phyloP scores from a whole-genome alignment of 2,329 filamentous ascomycete species.

The Onygenales sp. region DNA sequence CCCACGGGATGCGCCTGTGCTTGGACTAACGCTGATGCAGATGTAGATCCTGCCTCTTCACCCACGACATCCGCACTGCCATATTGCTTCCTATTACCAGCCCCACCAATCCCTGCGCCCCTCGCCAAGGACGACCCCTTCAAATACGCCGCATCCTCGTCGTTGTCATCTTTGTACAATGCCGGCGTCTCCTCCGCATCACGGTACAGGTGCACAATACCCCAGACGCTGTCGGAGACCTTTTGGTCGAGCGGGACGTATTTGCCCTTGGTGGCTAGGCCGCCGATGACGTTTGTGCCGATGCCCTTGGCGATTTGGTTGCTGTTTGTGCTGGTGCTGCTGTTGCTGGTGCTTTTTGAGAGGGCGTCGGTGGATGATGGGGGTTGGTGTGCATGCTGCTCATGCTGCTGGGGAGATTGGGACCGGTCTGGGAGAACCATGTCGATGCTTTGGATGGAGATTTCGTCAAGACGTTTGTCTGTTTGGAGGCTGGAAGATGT shows the following conservation, averaged over 20 bases:
- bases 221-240: slow-evolving; percentile 77
- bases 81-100: slow-evolving; percentile 5
- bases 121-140: slow-evolving; percentile 29
- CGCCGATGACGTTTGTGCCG: slow-evolving; percentile 45
- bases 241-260: slow-evolving; percentile 62
- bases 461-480: slow-evolving; percentile 75
- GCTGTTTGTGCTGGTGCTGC: slow-evolving; percentile 16
- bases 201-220: slow-evolving; percentile 86
- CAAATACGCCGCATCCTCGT: slow-evolving; percentile 28
- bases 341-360: slow-evolving; percentile 17
- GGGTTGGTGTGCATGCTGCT: slow-evolving; percentile 19
- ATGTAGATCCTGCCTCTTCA: not conserved
- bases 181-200: slow-evolving; percentile 66
- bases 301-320: slow-evolving; percentile 38
- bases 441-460: slow-evolving; percentile 74
- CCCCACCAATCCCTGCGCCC: slow-evolving; percentile 7
- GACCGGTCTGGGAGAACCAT: slow-evolving; percentile 36
- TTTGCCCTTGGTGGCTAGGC: slow-evolving; percentile 71
- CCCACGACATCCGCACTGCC: slow-evolving; percentile 11
- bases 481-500: slow-evolving; percentile 13
- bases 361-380: slow-evolving; percentile 21
- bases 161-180: slow-evolving; percentile 38
- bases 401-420: slow-evolving; percentile 13
- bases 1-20: slow-evolving; percentile 22
- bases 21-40: not conserved